phyloP scores from a whole-genome alignment of 495 filamentous ascomycete genomes.

The Cercophora newfieldiana region DNA sequence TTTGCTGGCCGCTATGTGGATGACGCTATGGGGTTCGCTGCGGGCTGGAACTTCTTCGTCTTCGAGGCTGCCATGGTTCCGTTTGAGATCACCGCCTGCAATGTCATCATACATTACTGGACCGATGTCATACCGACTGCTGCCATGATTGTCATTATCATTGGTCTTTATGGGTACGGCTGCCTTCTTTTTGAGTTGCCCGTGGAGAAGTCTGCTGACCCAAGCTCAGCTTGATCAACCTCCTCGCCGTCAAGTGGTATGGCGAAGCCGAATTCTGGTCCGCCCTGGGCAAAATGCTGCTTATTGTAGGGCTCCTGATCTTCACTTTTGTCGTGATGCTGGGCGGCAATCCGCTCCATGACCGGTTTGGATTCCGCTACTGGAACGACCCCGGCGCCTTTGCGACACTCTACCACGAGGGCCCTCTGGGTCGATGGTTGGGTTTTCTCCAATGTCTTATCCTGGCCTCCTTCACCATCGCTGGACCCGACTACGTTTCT shows the following conservation, averaged over 20 bases:
- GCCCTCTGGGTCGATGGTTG: slow-evolving; percentile 64
- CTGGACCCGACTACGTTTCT: slow-evolving; percentile 77
- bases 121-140: slow-evolving; percentile 61
- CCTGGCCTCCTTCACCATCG: slow-evolving; percentile 76
- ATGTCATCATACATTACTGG: slow-evolving; percentile 70
- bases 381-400: slow-evolving; percentile 76
- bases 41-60: slow-evolving; percentile 76
- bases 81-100: slow-evolving; percentile 70
- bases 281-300: slow-evolving; percentile 64
- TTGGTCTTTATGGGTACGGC: slow-evolving; percentile 61
- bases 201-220: not conserved
- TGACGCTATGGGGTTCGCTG: slow-evolving; percentile 65
- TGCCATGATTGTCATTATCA: slow-evolving; percentile 61
- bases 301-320: slow-evolving; percentile 65
- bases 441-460: slow-evolving; percentile 72
- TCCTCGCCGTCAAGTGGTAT: slow-evolving; percentile 64
- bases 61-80: slow-evolving; percentile 68
- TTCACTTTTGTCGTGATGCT: slow-evolving; percentile 77
- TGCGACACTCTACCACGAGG: slow-evolving; percentile 57
- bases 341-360: slow-evolving; percentile 67
- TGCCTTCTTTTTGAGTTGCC: slow-evolving; percentile 6
- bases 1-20: slow-evolving; percentile 81
- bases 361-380: slow-evolving; percentile 73
- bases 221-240: slow-evolving; percentile 51
- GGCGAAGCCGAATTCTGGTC: slow-evolving; percentile 63